Evolutionary conservation across 2,329 filamentous ascomycete species (phyloP), one percentile per base, ranked within the genome.

Genomic region (Mycocentrospora acerina): DNA sequence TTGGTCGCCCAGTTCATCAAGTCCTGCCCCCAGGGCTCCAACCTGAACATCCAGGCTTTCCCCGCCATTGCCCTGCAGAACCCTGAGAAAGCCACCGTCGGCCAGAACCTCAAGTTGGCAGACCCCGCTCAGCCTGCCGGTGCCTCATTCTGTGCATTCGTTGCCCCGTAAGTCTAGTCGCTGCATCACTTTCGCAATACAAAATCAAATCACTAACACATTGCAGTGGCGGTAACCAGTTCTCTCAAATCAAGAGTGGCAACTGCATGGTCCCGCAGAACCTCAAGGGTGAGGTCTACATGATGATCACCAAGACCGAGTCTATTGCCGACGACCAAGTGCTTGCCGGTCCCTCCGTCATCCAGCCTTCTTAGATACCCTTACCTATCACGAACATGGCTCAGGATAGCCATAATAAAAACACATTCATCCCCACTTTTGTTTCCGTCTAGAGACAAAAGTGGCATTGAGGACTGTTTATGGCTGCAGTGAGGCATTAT

Each of bases 1-100:
- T 77, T 90, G 37, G 85, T 85, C 29, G 80, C 84, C 1, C 78
- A 79, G 29, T 89, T 89, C 74, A 88, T 90, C 72, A 64, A 68
- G 39, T 80, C 79, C 19, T 90, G 85, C 72, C 86, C 85, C 12
- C 67, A 76, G 18, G 82, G 63, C 37, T 80, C 78, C 59, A 81
- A 83, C 69, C 72, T 85, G 32, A 74, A 76, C 59, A 73, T 88
- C 62, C 77, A 74, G 42, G 71, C 82, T 47, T 79, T 88, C 81
- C 80, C 84, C 35, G 51, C 69, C 22, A 70, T 75, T 42, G 66
- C 73, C 47, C 66, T 85, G 33, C 64, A 77, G 60, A 78, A 75
- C 15, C 76, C 74, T 4, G 69, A 76, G 5, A 62, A 72, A 17
- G 67, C 67, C 29, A 56, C 53, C 31, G 52, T 66, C 28, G 67